Conservation (phyloP, 129 eudicot species). For the Centella asiatica region DNA sequence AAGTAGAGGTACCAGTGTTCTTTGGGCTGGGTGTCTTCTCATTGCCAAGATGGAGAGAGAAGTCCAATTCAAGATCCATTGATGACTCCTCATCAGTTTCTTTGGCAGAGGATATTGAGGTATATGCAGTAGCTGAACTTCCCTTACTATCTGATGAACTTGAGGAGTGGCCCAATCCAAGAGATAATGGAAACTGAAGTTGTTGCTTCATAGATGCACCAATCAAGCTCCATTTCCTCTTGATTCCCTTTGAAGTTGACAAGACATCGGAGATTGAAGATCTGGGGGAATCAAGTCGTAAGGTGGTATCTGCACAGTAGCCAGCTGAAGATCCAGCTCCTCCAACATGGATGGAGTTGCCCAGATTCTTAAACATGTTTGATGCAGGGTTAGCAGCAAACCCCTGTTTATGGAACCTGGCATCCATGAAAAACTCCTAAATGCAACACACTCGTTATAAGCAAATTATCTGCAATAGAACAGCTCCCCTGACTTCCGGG, state of each 20-base stretch:
- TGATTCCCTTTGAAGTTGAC: conserved; percentile 49
- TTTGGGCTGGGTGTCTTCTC: conserved; percentile 50
- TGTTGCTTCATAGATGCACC: conserved; percentile 37
- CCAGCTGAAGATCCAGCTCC: conserved; percentile 34
- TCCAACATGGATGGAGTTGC: conserved; percentile 34
- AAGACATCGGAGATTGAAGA: conserved; percentile 19
- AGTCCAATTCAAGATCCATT: conserved; percentile 88
- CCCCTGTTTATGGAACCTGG: conserved; percentile 44
- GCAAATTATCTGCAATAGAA: conserved; percentile 35
- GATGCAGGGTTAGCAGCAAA: conserved; percentile 39
- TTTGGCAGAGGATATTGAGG: conserved; percentile 74
- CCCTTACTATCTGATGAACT: conserved; percentile 96
- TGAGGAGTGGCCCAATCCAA: conserved; percentile 60
- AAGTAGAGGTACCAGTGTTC: conserved; percentile 26
- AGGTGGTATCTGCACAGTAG: conserved; percentile 52
- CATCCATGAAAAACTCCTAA: conserved; percentile 46
- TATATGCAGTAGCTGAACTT: conserved; percentile 80
- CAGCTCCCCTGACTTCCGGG: conserved; percentile 59
- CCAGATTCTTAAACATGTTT: conserved; percentile 46
- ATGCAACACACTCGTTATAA: conserved; percentile 30
- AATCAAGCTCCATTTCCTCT: conserved; percentile 65
- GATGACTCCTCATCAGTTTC: conserved; percentile 86
- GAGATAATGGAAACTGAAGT: conserved; percentile 35
- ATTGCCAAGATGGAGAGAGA: conserved; percentile 69
- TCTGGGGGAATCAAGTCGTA: conserved; percentile 65